Percentiles rank a stretch among this genome's conserved stretches.
These are phyloP conservation scores for Golubevia pallescens DNA, from an alignment of 1,284 basidiomycete species.

Conservation along the genomic window DNA sequence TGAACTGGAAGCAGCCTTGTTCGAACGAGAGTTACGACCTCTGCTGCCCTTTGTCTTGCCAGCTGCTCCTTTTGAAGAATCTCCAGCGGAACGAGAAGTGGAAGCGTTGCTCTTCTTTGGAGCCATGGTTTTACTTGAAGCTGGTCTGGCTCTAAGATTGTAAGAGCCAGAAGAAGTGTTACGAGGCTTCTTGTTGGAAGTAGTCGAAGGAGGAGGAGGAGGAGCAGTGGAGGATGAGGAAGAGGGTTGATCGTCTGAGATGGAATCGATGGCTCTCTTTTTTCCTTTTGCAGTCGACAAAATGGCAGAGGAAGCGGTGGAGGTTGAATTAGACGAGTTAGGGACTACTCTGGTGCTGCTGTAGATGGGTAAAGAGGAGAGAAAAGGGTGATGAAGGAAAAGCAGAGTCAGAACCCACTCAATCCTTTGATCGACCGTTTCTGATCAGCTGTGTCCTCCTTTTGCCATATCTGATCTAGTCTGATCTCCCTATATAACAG, in stretches of 20 bases:
- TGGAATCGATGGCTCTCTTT: not conserved
- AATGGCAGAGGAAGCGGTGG: not conserved
- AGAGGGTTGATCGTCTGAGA: too few relatives aligned
- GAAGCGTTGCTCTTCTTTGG: constrained; percentile 1
- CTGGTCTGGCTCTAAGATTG: not conserved
- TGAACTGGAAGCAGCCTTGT: not conserved
- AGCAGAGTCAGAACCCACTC: too few relatives aligned
- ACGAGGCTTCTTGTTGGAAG: not conserved
- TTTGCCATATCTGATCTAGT: too few relatives aligned
- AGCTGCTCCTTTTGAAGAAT: not conserved
- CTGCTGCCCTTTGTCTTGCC: not conserved
- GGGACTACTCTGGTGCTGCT: too few relatives aligned
- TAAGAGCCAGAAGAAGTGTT: constrained; percentile 2
- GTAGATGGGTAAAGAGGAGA: too few relatives aligned
- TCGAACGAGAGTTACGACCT: not conserved
- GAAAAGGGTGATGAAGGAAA: too few relatives aligned
- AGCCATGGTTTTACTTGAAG: not conserved
- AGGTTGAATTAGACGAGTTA: not conserved
- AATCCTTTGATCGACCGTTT: too few relatives aligned
- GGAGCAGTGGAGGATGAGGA: not conserved
- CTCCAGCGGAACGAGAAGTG: not conserved
- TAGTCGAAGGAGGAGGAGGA: not conserved
- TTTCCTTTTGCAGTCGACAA: not conserved
- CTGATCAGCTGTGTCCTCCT: too few relatives aligned
- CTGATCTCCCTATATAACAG: too few relatives aligned